Conservation (phyloP, 805 yeast genomes). For the Kuraishia floccosa region DNA sequence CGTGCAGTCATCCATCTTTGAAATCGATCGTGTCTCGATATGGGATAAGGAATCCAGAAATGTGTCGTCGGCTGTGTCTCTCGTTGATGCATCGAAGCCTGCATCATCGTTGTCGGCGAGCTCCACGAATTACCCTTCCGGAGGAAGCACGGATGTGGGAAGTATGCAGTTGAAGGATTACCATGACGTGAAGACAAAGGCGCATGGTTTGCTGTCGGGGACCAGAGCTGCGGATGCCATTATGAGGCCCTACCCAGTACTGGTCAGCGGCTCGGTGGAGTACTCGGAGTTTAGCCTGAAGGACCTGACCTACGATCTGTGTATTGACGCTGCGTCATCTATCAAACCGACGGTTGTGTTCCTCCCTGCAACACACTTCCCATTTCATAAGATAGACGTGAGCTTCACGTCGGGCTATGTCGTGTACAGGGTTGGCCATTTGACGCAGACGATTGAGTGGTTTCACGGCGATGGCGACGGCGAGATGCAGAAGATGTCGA, state of each 20-base stretch:
- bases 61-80: background rate
- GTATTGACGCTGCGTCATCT: constrained; percentile 19
- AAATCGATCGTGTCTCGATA: too few relatives aligned
- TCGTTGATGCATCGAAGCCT: background rate
- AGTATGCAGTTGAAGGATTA: too few relatives aligned
- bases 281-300: constrained; percentile 49
- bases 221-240: constrained; percentile 67
- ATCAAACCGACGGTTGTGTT: constrained; percentile 1
- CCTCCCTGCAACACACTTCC: constrained; percentile 1
- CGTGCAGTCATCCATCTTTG: background rate
- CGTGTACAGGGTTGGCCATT: background rate
- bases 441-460: constrained; percentile 2
- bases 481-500: background rate
- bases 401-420: background rate
- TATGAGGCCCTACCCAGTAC: constrained; percentile 64
- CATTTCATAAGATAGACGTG: background rate
- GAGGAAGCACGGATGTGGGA: background rate
- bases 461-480: background rate
- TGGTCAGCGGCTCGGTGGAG: constrained; percentile 46
- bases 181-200: too few relatives aligned
- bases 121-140: too few relatives aligned
- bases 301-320: constrained; percentile 32
- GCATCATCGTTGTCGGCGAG: too few relatives aligned
- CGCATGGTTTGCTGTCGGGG: too few relatives aligned
- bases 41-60: background rate